These are phyloP conservation scores for Mycena pura DNA, from an alignment of 768 basidiomycete genomes.

Conservation along the genomic window DNA sequence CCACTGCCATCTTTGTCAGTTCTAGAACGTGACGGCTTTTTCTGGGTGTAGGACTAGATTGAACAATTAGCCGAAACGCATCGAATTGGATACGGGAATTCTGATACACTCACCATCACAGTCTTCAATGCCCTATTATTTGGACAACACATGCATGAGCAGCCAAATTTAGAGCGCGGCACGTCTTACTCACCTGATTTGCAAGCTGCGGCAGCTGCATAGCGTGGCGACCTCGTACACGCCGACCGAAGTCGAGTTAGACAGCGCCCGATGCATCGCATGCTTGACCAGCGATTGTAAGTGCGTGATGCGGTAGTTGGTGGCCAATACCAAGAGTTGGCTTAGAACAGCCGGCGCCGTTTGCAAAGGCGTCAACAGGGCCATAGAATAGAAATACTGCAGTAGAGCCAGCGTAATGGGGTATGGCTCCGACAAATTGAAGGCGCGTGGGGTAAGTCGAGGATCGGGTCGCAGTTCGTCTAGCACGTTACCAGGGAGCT, in stretches of 20 bases:
- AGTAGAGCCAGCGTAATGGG: conserved; percentile 87
- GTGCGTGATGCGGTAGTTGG: conserved; percentile 80
- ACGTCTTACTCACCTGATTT: conserved; percentile 72
- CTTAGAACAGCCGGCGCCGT: conserved; percentile 89
- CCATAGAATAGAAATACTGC: conserved; percentile 92
- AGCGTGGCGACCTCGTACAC: conserved; percentile 96
- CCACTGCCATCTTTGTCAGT: conserved; percentile 53
- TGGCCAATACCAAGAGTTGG: conserved; percentile 83
- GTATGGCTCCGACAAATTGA: conserved; percentile 88
- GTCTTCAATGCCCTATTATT: conserved; percentile 73
- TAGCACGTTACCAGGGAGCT: conserved; percentile 58
- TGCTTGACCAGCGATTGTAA: conserved; percentile 86
- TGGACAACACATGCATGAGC: conserved; percentile 13
- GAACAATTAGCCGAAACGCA: conserved; percentile 7
- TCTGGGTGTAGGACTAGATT: conserved; percentile 77
- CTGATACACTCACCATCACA: conserved; percentile 76
- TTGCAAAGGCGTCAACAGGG: conserved; percentile 89
- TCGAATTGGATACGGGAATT: not conserved
- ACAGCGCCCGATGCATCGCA: conserved; percentile 89
- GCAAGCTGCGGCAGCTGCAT: conserved; percentile 86
- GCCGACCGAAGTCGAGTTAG: conserved; percentile 84
- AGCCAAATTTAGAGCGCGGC: conserved; percentile 14
- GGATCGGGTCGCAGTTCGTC: conserved; percentile 72
- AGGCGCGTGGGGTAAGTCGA: conserved; percentile 76
- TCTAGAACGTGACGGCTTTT: conserved; percentile 65